These are phyloP conservation scores for Paecilomyces variotii DNA, from an alignment of 2,329 filamentous ascomycete genomes.

Conservation along the genomic window DNA sequence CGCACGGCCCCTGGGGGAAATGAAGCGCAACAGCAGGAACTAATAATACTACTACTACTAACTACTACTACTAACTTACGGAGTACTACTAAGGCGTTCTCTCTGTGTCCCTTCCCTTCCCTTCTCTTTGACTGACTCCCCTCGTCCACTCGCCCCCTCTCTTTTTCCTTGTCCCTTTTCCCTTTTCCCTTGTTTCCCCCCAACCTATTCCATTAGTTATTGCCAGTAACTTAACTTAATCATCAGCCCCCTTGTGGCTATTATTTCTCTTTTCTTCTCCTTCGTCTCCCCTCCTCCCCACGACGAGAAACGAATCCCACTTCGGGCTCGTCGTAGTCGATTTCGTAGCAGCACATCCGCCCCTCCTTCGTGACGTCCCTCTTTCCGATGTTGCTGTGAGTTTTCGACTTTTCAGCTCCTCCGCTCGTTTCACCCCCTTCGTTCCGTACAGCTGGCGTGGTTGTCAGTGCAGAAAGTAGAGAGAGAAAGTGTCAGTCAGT, in stretches of 20 bases:
- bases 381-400: conserved; percentile 5
- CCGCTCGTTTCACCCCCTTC: background rate
- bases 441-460: background rate
- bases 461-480: too few relatives aligned
- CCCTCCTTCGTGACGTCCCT: conserved; percentile 14
- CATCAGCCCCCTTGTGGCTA: too few relatives aligned
- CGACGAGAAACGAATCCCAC: conserved; percentile 16
- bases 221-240: too few relatives aligned
- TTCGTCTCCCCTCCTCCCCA: conserved; percentile 11
- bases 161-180: conserved; percentile 16
- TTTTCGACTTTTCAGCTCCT: background rate
- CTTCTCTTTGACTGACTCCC: conserved; percentile 13
- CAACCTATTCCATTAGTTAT: too few relatives aligned
- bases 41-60: too few relatives aligned
- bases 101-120: conserved; percentile 15
- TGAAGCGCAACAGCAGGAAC: conserved; percentile 1
- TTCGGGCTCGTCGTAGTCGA: conserved; percentile 26
- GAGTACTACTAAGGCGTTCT: background rate
- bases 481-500: too few relatives aligned
- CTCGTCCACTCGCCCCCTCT: conserved; percentile 13
- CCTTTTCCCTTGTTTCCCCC: conserved; percentile 8
- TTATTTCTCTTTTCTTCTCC: conserved; percentile 19
- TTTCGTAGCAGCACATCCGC: conserved; percentile 24
- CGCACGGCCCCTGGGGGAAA: conserved; percentile 9
- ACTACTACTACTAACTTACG: too few relatives aligned